Base-by-base conservation (phyloP, 371 early-diverging fungal genomes). In the Zychaea mexicana region DNA sequence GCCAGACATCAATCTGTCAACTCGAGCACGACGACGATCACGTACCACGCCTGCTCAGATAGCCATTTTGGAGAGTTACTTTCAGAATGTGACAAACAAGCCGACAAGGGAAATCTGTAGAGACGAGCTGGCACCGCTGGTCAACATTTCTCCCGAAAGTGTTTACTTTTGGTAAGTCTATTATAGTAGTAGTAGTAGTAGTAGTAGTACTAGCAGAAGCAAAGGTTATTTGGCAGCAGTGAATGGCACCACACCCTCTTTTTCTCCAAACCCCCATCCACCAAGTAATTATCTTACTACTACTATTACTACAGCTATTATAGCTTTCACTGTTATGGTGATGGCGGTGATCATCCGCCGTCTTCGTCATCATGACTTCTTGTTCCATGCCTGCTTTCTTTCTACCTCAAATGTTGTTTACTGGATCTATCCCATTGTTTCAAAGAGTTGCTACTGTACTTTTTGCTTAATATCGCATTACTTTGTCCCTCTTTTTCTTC, bases 131-230 rank as follows among this genome's bases (percentile, higher is more conserved):
- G 67, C 76, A 8, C 21, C 45, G 0, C 27, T 17, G 22, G 69
- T 72, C 5, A 42, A 66, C 12, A 71, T 72, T 62, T 54, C 61
- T 45, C 46, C 45, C 42, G 69, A 53, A 52, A 75, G 68, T 39
- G 63, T 75, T 38, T 72, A 75, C 21, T 75, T 72, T 36, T 75
- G 76, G 76, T 75, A 71, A 61, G 54, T 9, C n/a, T n/a, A n/a
- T n/a, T n/a, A n/a, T 15, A 30, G 27, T 22, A 21, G 28, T n/a
- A n/a, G n/a, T n/a, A n/a, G n/a, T n/a, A n/a, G n/a, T n/a, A n/a
- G n/a, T n/a, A n/a, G n/a, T n/a, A n/a, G n/a, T n/a, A n/a, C n/a
- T n/a, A n/a, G n/a, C n/a, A n/a, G n/a, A n/a, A n/a, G n/a, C n/a
- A n/a, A n/a, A n/a, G n/a, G n/a, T n/a, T n/a, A n/a, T n/a, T n/a